Percentiles rank a stretch among this genome's conserved stretches.
Conservation (phyloP, 2,329 filamentous ascomycete genomes). For the Fusarium xylarioides region DNA sequence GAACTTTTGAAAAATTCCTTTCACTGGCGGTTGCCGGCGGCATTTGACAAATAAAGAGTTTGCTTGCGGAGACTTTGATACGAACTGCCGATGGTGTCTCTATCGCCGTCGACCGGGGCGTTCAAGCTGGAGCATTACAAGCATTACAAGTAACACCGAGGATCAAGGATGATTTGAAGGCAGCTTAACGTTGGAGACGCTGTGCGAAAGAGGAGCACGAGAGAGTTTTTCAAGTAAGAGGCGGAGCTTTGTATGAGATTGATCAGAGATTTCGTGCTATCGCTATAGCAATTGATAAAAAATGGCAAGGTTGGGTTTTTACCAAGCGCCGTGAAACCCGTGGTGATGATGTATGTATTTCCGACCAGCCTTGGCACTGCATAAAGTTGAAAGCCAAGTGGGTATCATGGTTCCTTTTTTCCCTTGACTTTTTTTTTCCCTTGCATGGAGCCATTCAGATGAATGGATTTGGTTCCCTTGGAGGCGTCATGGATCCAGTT, state of each 20-base stretch:
- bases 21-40: not conserved
- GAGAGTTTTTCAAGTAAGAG: conserved; percentile 10
- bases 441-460: conserved; percentile 13
- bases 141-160: conserved; percentile 24
- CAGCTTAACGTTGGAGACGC: conserved; percentile 30
- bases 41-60: not conserved
- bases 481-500: conserved; percentile 36
- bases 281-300: conserved; percentile 30
- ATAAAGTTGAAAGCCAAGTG: conserved; percentile 21
- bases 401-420: conserved; percentile 3
- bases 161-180: conserved; percentile 6
- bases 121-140: conserved; percentile 7
- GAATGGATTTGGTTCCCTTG: conserved; percentile 12
- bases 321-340: not conserved
- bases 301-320: conserved; percentile 23
- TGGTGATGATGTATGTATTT: conserved; percentile 19
- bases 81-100: conserved; percentile 11
- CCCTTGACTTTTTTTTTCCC: not conserved
- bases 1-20: not conserved
- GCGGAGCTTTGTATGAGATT: conserved; percentile 20
- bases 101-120: conserved; percentile 2
- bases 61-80: conserved; percentile 3
- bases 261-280: conserved; percentile 16
- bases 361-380: conserved; percentile 26
- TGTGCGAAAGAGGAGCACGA: conserved; percentile 14